Evolutionary conservation across 148 eudicot genomes (phyloP).

Genomic region (Camellia sinensis): DNA sequence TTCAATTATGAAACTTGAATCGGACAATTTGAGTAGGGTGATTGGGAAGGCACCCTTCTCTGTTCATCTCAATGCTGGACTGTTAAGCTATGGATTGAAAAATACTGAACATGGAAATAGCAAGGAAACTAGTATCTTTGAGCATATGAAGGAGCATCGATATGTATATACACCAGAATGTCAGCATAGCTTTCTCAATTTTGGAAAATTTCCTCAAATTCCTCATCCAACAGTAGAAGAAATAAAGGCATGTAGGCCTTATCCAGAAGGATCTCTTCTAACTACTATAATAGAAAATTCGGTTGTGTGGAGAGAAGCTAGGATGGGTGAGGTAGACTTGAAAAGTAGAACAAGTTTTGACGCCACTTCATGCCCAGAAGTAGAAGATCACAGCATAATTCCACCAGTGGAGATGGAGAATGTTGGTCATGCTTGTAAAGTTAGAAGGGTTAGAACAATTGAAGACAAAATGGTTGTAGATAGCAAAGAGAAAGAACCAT

Average conservation of each 20-base stretch:
- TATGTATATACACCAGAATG: constrained; percentile 13
- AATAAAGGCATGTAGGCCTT: constrained; percentile 13
- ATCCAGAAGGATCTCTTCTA: constrained; percentile 23
- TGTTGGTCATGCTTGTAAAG: constrained; percentile 17
- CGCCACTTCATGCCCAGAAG: constrained; percentile 23
- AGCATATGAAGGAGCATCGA: constrained; percentile 15
- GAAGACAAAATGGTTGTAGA: constrained; percentile 18
- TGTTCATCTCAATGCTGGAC: constrained; percentile 14
- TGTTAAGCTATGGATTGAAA: constrained; percentile 23
- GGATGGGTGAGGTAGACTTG: constrained; percentile 11
- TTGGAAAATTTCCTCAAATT: constrained; percentile 14
- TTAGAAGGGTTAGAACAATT: constrained; percentile 5
- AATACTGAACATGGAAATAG: constrained; percentile 18
- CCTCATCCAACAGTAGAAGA: constrained; percentile 10
- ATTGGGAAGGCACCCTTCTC: constrained; percentile 15
- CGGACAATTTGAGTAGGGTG: constrained; percentile 11
- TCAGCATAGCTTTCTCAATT: constrained; percentile 13
- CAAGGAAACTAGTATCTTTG: constrained; percentile 15
- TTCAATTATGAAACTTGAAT: constrained; percentile 13
- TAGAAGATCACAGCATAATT: constrained; percentile 24
- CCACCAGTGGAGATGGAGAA: constrained; percentile 24
- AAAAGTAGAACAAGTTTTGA: constrained; percentile 5
- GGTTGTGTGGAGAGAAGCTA: constrained; percentile 19
- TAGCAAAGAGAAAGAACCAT: constrained; percentile 25
- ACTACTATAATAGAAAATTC: constrained; percentile 22